A percentile compares a stretch with the other conserved stretches of the same genome.
phyloP scores from a whole-genome alignment of 2,329 filamentous ascomycete species.

The Stachybotrys chlorohalonatus region DNA sequence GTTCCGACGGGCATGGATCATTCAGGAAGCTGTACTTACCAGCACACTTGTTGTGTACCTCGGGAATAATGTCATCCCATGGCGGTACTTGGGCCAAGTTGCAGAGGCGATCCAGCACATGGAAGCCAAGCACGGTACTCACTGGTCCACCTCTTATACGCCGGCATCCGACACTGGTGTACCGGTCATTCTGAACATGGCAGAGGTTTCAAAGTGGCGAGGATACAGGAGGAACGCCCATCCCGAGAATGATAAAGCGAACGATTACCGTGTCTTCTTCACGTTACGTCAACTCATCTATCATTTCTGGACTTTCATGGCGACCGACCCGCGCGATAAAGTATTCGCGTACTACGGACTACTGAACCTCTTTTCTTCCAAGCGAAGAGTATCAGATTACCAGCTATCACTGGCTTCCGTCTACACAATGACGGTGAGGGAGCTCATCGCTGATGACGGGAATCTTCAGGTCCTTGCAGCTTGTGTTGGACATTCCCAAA shows the following conservation, averaged over 20 bases:
- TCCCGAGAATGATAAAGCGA: conserved; percentile 1
- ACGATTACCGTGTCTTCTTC: conserved; percentile 5
- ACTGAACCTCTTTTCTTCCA: conserved; percentile 9
- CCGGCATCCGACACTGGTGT: conserved; percentile 9
- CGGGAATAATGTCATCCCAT: conserved; percentile 7
- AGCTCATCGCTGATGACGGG: conserved; percentile 9
- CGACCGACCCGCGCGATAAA: conserved; percentile 15
- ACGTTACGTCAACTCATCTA: conserved; percentile 7
- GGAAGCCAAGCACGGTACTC: conserved; percentile 8
- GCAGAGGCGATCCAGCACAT: conserved; percentile 9
- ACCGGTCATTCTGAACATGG: conserved; percentile 15
- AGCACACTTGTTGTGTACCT: conserved; percentile 13
- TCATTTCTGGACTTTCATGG: conserved; percentile 14
- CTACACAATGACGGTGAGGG: conserved; percentile 10
- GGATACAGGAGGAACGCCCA: conserved; percentile 3
- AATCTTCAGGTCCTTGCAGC: conserved; percentile 7
- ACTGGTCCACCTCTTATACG: conserved; percentile 7
- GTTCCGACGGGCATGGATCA: conserved; percentile 18
- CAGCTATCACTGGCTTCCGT: conserved; percentile 9
- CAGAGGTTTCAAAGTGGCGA: conserved; percentile 13
- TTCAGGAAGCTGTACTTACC: conserved; percentile 16
- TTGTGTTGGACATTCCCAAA: conserved; percentile 5
- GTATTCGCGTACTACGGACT: conserved; percentile 14
- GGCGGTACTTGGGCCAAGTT: conserved; percentile 9
- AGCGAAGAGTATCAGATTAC: conserved; percentile 10